These are phyloP conservation scores for Citropsis articulata DNA, from an alignment of 345 rosid genomes.

Conservation along the genomic window DNA sequence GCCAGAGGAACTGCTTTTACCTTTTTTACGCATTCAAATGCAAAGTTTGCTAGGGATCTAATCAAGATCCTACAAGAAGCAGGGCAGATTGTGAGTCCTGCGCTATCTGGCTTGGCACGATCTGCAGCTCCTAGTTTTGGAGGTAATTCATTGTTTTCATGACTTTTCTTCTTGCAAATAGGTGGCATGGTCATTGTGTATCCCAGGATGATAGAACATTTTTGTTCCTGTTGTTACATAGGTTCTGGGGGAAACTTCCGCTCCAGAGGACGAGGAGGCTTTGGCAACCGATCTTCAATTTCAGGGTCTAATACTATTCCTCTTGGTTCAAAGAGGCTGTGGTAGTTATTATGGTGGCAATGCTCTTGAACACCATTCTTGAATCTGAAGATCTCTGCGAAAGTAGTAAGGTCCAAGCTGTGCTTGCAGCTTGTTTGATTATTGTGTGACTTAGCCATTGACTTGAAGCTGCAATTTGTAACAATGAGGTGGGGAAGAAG, in stretches of 20 bases:
- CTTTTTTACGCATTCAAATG: slow-evolving; percentile 81
- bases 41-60: slow-evolving; percentile 80
- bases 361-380: neutral
- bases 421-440: neutral
- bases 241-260: slow-evolving; percentile 71
- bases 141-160: slow-evolving; percentile 38
- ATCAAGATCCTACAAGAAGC: slow-evolving; percentile 91
- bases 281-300: slow-evolving; percentile 51
- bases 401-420: neutral
- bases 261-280: slow-evolving; percentile 76
- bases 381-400: neutral
- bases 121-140: slow-evolving; percentile 46
- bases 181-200: too few species aligned
- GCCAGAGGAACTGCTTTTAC: slow-evolving; percentile 90
- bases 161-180: neutral
- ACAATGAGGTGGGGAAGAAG: neutral
- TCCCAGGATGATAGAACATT: neutral
- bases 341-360: slow-evolving; percentile 31
- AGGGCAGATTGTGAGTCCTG: slow-evolving; percentile 68
- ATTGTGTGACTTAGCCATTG: neutral
- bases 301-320: slow-evolving; percentile 79
- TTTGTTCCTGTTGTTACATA: slow-evolving; percentile 6
- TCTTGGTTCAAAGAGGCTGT: slow-evolving; percentile 61
- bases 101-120: slow-evolving; percentile 58
- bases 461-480: neutral